Evolutionary conservation across 805 yeast genomes (phyloP).

Genomic region (Schwanniomyces yamadae): DNA sequence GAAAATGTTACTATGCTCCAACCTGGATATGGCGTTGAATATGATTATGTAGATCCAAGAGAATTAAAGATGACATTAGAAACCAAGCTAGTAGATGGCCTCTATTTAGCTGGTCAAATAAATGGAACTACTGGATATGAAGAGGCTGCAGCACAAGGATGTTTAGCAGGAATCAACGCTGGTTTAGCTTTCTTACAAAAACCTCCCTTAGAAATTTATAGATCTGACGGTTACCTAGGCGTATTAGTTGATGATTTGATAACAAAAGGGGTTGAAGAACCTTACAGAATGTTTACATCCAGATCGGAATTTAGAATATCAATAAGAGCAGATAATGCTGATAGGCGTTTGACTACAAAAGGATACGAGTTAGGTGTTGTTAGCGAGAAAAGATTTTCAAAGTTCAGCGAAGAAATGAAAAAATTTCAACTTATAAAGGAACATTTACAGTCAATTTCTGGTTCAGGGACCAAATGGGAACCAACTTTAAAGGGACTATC

Average conservation of each 20-base stretch:
- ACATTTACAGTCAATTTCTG: slow-evolving; percentile 42
- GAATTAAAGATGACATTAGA: slow-evolving; percentile 77
- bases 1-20: slow-evolving; percentile 85
- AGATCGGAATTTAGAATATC: slow-evolving; percentile 90
- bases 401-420: slow-evolving; percentile 43
- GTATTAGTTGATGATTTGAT: slow-evolving; percentile 91
- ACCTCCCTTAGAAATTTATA: slow-evolving; percentile 52
- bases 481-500: slow-evolving; percentile 42
- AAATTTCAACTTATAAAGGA: slow-evolving; percentile 45
- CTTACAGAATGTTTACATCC: slow-evolving; percentile 97
- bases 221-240: slow-evolving; percentile 89
- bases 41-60: slow-evolving; percentile 93
- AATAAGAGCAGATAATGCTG: slow-evolving; percentile 93
- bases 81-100: slow-evolving; percentile 73
- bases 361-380: slow-evolving; percentile 73
- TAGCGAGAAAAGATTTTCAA: slow-evolving; percentile 52
- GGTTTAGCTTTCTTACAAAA: slow-evolving; percentile 52
- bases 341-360: slow-evolving; percentile 68
- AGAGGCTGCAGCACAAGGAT: slow-evolving; percentile 97
- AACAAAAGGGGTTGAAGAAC: slow-evolving; percentile 95
- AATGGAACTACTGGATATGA: slow-evolving; percentile 99
- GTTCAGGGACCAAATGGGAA: slow-evolving; percentile 67
- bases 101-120: slow-evolving; percentile 93
- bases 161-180: slow-evolving; percentile 94
- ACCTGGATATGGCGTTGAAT: slow-evolving; percentile 99